A percentile compares a stretch with the other conserved stretches of the same genome.
phyloP scores from a whole-genome alignment of 163 green algal genomes.

The Scenedesmus sp. region DNA sequence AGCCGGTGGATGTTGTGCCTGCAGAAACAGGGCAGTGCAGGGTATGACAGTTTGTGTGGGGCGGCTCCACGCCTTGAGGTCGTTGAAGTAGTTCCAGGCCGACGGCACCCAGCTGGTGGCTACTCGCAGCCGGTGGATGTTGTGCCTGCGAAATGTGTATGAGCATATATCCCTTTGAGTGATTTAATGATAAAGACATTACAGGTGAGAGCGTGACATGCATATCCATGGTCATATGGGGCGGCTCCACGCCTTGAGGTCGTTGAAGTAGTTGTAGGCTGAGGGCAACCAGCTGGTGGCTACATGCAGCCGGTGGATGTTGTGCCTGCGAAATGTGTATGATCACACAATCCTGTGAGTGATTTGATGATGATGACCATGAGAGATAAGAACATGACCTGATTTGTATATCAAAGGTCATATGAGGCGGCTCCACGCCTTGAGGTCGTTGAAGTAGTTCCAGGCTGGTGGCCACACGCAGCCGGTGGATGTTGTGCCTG shows the following conservation, averaged over 20 bases:
- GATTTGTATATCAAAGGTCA: too few relatives aligned
- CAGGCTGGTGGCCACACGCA: background rate
- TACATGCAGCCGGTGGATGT: conserved; percentile 39
- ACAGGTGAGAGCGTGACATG: too few relatives aligned
- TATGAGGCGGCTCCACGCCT: conserved; percentile 15
- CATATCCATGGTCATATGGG: too few relatives aligned
- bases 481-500: too few relatives aligned
- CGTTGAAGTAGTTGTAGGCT: background rate
- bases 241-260: conserved; percentile 35
- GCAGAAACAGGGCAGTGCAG: background rate
- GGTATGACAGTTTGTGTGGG: background rate
- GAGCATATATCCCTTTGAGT: too few relatives aligned
- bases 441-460: conserved; percentile 17
- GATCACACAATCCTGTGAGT: too few relatives aligned
- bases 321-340: background rate
- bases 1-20: conserved; percentile 55
- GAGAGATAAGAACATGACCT: too few relatives aligned
- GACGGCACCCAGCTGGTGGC: conserved; percentile 23
- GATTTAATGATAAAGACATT: too few relatives aligned
- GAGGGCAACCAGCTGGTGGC: conserved; percentile 31
- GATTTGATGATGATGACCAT: too few relatives aligned
- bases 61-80: conserved; percentile 31
- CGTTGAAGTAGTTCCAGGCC: background rate
- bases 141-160: conserved; percentile 7
- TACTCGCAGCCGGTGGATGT: conserved; percentile 39